Percentiles rank a stretch among this genome's conserved stretches.
phyloP scores from a whole-genome alignment of 768 basidiomycete genomes.

The Trametes punicea region DNA sequence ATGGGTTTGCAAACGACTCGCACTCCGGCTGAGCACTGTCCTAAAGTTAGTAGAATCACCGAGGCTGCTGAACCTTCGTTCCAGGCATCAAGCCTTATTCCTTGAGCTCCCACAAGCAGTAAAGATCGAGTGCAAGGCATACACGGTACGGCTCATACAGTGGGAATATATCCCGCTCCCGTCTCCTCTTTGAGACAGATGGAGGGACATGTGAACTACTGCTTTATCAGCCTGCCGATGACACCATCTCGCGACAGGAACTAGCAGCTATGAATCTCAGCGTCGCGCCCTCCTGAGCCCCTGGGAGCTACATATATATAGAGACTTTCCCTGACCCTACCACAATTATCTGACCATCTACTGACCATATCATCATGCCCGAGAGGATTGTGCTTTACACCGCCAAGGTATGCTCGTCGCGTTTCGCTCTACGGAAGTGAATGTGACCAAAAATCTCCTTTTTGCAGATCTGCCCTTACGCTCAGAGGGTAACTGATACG shows the following conservation, averaged over 20 bases:
- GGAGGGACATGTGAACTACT: conserved; percentile 3
- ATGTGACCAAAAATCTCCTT: not conserved
- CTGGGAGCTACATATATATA: not conserved
- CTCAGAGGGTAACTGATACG: conserved; percentile 40
- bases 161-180: no score
- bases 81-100: no score
- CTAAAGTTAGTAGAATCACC: no score
- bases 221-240: conserved; percentile 13
- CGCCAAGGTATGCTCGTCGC: conserved; percentile 12
- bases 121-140: no score
- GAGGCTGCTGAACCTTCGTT: no score
- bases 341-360: not conserved
- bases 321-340: no score
- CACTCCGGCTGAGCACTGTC: no score
- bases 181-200: not conserved
- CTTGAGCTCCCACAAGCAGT: no score
- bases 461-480: conserved; percentile 53
- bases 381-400: conserved; percentile 20
- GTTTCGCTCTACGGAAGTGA: no score
- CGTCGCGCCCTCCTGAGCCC: not conserved
- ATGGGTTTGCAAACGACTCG: no score
- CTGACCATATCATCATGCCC: conserved; percentile 7
- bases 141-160: no score
- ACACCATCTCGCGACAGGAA: conserved; percentile 15
- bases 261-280: no score